A percentile compares a stretch with the other conserved stretches of the same genome.
Evolutionary conservation across 2,329 filamentous ascomycete genomes (phyloP).

Genomic region (Trichoderma sp.): DNA sequence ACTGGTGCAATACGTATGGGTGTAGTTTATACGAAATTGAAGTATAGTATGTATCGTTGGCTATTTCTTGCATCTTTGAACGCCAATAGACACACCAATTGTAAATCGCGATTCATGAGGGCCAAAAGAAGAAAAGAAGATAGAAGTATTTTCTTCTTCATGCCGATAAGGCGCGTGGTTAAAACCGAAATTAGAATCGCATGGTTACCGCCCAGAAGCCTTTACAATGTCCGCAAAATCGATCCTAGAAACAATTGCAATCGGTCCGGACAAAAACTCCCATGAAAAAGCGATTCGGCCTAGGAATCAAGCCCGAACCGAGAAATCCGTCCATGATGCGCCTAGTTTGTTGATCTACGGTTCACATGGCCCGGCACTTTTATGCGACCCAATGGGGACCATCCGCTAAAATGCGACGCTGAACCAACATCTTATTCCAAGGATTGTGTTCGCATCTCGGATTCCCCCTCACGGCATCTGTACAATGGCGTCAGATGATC

Average conservation of each 20-base stretch:
- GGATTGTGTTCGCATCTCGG: background rate
- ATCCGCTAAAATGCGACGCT: background rate
- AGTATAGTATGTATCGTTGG: background rate
- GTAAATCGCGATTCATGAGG: background rate
- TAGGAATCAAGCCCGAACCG: background rate
- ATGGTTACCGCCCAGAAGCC: background rate
- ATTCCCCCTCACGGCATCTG: conserved; percentile 4
- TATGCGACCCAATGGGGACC: conserved; percentile 1
- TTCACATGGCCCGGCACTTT: background rate
- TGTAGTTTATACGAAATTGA: background rate
- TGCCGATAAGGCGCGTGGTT: background rate
- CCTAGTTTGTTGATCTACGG: background rate
- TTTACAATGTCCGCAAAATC: background rate
- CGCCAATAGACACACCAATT: background rate
- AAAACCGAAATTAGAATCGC: background rate
- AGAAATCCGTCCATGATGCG: background rate
- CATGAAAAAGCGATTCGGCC: background rate
- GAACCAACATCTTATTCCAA: background rate
- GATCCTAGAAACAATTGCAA: background rate
- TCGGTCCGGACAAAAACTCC: background rate
- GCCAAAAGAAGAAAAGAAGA: background rate
- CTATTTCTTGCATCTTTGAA: background rate
- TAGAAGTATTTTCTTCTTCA: background rate
- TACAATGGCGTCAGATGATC: conserved; percentile 17
- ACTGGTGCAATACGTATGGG: background rate